Conservation (phyloP, 352 stramenopile genomes). For the Pythium sukuiense region DNA sequence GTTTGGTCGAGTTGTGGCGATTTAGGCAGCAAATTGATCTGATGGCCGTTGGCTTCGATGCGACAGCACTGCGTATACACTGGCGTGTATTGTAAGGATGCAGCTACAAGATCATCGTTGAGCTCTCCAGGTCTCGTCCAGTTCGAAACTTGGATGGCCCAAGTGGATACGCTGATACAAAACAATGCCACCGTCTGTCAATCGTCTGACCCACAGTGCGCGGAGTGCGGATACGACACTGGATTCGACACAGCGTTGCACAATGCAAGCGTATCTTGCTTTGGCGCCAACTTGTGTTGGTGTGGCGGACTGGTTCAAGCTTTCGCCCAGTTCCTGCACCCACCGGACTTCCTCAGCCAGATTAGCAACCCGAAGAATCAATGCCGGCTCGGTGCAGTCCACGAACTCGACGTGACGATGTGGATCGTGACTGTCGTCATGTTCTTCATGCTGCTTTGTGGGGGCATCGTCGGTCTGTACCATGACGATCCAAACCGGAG, state of each 20-base stretch:
- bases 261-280: not conserved
- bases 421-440: not conserved
- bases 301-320: not conserved
- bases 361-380: not conserved
- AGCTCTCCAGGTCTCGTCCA: not conserved
- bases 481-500: not conserved
- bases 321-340: not conserved
- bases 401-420: not conserved
- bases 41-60: no score
- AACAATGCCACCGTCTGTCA: not conserved
- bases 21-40: no score
- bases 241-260: no score
- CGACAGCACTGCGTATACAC: not conserved
- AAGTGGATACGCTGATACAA: not conserved
- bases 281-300: not conserved
- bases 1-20: no score
- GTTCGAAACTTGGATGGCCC: not conserved
- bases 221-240: not conserved
- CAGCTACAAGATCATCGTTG: not conserved
- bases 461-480: not conserved
- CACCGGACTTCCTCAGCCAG: not conserved
- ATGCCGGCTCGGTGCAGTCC: not conserved
- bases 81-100: not conserved
- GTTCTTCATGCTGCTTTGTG: not conserved
- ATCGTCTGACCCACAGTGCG: not conserved